Base-by-base conservation (phyloP, 495 filamentous ascomycete species). In the Penicillium herquei region DNA sequence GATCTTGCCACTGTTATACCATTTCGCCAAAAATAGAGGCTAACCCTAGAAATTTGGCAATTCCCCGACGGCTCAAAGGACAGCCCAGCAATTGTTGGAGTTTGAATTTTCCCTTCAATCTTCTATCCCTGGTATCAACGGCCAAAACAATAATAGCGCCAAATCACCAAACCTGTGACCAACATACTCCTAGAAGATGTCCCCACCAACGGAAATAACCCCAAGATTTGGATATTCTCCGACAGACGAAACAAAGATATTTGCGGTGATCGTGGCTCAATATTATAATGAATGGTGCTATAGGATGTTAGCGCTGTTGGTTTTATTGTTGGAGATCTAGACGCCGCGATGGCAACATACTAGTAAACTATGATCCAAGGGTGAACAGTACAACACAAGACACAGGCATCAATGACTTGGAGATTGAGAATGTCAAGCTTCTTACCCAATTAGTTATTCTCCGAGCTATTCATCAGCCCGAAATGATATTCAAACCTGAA, bases 111-210 rank as follows among this genome's bases (percentile, higher is more conserved):
- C 10, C 9, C 18, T 46, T n/a, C 3, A 7, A 26, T 43, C 16
- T 21, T 5, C 7, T 43, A 21, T 26, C 11, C 1, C 13, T 21
- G 12, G 13, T 11, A 14, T 32, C 5, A 34, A 11, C 13, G 34
- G 21, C 21, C 44, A 5, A 47, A 33, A 33, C 26, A 47, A 54
- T 4, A 46, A 18, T 17, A 43, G 35, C 7, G 26, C 30, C 26
- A 50, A 3, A 41, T 56, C 18, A 41, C 11, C 14, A 59, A 49
- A n/a, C 13, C 59, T 7, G 10, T 56, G 3, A 30, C 40, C 0
- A 45, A 57, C 13, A 21, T 63, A 7, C 31, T 26, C 21, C 21
- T 26, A 4, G 21, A 26, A 26, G 21, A 26, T 26, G 21, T 26
- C 21, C 4, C 21, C 21, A 26, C 21, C 21, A 26, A 26, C 21